A percentile compares a stretch with the other conserved stretches of the same genome.
These are phyloP conservation scores for Xylaria palmicola DNA, from an alignment of 495 filamentous ascomycete genomes.

Conservation along the genomic window DNA sequence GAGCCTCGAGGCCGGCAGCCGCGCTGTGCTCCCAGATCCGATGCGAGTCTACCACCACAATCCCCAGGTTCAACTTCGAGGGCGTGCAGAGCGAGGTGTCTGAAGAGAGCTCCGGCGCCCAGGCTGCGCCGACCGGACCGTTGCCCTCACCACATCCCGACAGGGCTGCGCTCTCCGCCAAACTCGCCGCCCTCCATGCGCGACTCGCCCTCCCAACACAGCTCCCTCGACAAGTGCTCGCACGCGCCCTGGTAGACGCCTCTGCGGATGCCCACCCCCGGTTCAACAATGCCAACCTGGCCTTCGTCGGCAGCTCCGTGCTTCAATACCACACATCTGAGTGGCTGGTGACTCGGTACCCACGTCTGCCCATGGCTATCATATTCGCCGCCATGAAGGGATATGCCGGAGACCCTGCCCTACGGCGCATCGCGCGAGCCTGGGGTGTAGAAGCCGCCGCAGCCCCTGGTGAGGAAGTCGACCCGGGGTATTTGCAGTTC, in stretches of 20 bases:
- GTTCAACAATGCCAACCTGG: slow-evolving; percentile 82
- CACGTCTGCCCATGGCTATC: slow-evolving; percentile 81
- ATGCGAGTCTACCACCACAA: slow-evolving; percentile 31
- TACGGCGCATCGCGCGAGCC: slow-evolving; percentile 67
- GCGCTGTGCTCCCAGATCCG: slow-evolving; percentile 24
- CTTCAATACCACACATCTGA: slow-evolving; percentile 85
- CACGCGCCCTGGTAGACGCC: slow-evolving; percentile 78
- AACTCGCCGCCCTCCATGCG: slow-evolving; percentile 90
- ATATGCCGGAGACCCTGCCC: slow-evolving; percentile 69
- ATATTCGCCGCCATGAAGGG: slow-evolving; percentile 80
- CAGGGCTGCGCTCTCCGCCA: slow-evolving; percentile 72
- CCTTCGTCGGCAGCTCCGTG: slow-evolving; percentile 76
- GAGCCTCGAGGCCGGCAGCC: slow-evolving; percentile 25
- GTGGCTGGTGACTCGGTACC: slow-evolving; percentile 80
- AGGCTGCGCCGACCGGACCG: neutral
- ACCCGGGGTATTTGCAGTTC: slow-evolving; percentile 90
- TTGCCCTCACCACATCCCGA: slow-evolving; percentile 67
- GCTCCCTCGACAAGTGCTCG: slow-evolving; percentile 82
- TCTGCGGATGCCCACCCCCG: slow-evolving; percentile 72
- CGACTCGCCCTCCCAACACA: slow-evolving; percentile 79
- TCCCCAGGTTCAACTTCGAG: slow-evolving; percentile 21
- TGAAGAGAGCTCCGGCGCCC: neutral
- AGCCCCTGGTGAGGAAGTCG: slow-evolving; percentile 83
- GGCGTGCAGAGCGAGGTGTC: slow-evolving; percentile 13
- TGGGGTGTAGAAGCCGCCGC: slow-evolving; percentile 90